Conservation (phyloP, 208 protist genomes). For the Leishmania arabica region DNA sequence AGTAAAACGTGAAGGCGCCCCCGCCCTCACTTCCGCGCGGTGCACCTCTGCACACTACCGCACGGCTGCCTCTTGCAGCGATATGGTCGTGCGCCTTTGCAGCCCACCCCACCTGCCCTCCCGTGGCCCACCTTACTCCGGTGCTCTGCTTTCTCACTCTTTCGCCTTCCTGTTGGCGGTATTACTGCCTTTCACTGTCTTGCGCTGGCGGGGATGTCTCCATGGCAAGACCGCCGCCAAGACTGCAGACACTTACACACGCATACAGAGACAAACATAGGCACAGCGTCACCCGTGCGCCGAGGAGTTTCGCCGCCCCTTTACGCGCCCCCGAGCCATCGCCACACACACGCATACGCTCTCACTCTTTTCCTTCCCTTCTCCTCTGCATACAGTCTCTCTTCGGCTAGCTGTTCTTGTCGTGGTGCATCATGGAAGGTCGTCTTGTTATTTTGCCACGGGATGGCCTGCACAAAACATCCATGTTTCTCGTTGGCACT, state of each 20-base stretch:
- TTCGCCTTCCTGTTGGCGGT: not conserved
- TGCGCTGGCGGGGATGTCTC: not conserved
- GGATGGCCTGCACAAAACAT: constrained; percentile 59
- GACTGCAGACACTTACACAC: not conserved
- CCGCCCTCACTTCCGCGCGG: not conserved
- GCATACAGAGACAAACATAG: not conserved
- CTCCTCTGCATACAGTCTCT: no score
- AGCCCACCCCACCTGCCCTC: not conserved
- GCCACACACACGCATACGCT: not conserved
- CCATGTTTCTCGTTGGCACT: constrained; percentile 58
- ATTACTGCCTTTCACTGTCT: not conserved
- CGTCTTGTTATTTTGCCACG: constrained; percentile 55
- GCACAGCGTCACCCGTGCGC: not conserved
- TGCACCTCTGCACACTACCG: not conserved
- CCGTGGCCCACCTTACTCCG: not conserved
- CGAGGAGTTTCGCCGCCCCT: not conserved
- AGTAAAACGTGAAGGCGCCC: not conserved
- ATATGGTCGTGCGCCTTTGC: not conserved
- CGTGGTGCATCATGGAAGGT: constrained; percentile 39
- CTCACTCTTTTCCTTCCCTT: not conserved
- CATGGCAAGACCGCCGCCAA: not conserved
- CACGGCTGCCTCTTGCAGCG: not conserved
- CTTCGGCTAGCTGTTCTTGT: not conserved
- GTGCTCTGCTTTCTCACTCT: not conserved
- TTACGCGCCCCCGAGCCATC: constrained; percentile 2